Conservation (phyloP, 2,329 filamentous ascomycete species). For the Fusarium musae region DNA sequence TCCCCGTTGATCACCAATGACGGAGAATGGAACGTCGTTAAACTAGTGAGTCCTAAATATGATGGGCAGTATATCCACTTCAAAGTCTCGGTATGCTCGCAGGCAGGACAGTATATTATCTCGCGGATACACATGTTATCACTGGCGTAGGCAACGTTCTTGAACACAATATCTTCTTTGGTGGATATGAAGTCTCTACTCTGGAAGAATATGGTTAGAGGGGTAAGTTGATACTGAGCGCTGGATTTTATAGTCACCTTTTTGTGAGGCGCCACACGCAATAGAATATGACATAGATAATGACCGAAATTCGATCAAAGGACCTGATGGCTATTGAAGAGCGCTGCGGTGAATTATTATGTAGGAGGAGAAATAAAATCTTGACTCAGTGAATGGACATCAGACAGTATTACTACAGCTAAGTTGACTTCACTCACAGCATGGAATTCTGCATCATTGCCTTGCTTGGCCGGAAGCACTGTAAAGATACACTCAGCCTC, state of each 20-base stretch:
- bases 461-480: too few species aligned
- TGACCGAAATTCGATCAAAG: accelerated
- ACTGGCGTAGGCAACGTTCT: accelerated
- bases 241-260: background rate
- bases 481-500: accelerated
- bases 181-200: accelerated
- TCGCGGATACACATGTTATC: background rate
- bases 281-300: accelerated
- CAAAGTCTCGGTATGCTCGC: background rate
- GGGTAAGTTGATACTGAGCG: background rate
- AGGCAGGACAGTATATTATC: background rate
- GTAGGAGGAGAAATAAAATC: accelerated
- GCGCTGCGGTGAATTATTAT: accelerated
- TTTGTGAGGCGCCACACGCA: accelerated
- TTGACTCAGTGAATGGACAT: accelerated
- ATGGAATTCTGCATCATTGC: background rate
- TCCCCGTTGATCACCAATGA: background rate
- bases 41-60: background rate
- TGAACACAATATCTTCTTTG: accelerated
- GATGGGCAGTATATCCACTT: background rate
- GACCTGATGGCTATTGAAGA: accelerated
- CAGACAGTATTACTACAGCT: accelerated
- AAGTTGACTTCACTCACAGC: background rate
- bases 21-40: background rate
- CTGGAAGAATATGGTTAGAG: accelerated